phyloP scores from a whole-genome alignment of 2,329 filamentous ascomycete genomes.

The Madurella fahalii region DNA sequence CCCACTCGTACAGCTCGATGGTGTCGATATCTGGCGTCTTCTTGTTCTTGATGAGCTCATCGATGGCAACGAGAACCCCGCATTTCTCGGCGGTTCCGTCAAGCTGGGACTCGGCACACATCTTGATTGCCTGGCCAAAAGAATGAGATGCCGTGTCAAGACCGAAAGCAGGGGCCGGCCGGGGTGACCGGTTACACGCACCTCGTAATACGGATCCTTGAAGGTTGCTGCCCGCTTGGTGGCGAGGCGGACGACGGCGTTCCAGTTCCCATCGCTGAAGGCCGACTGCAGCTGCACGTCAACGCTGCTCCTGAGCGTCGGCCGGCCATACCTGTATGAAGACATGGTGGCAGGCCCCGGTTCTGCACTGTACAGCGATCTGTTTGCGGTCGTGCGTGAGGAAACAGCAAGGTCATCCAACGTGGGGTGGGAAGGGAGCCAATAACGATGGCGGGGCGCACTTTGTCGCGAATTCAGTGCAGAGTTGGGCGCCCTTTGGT shows the following conservation, averaged over 20 bases:
- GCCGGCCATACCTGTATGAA: conserved; percentile 30
- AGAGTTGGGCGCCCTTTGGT: too few species aligned
- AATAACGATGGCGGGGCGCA: neutral
- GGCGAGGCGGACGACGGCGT: conserved; percentile 47
- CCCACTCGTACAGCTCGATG: conserved; percentile 54
- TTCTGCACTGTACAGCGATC: neutral
- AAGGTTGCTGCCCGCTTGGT: conserved; percentile 46
- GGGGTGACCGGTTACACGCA: conserved; percentile 28
- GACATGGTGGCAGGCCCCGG: conserved; percentile 19
- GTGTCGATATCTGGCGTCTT: conserved; percentile 47
- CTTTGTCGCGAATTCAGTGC: neutral
- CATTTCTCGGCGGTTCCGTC: conserved; percentile 47
- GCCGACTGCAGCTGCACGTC: conserved; percentile 53
- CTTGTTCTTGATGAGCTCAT: conserved; percentile 44
- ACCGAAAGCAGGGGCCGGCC: neutral
- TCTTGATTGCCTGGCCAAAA: conserved; percentile 39
- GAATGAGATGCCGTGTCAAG: neutral
- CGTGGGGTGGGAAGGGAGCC: neutral
- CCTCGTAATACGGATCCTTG: conserved; percentile 55
- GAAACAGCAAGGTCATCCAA: neutral
- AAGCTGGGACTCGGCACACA: conserved; percentile 49
- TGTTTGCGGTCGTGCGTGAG: neutral
- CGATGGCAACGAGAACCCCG: conserved; percentile 41
- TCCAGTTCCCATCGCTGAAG: conserved; percentile 53
- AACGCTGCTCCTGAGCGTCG: conserved; percentile 46